Base-by-base conservation (phyloP, 306 rosid species). In the Cucumis hystrix region DNA sequence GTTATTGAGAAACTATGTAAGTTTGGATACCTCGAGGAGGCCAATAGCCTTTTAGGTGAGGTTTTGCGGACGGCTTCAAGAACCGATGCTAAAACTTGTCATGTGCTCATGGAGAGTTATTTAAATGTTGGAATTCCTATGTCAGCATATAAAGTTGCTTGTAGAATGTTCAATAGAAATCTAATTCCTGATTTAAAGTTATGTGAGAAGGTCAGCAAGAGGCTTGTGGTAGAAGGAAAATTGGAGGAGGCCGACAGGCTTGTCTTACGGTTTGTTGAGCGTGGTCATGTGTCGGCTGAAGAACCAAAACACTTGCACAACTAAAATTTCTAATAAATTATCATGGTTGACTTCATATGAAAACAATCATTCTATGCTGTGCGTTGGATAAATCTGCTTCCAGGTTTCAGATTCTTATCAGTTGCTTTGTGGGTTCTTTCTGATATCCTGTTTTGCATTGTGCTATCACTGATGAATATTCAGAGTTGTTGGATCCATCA, bases 1-100 rank as follows among this genome's bases (percentile, higher is more conserved):
- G 93, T 90, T 52, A 88, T 92, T 78, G 97, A 92, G 84, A 95
- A 95, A 84, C 93, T 90, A 63, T 95, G 98, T 80, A 58, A 59
- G 78, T 85, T 92, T 65, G 91, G 97, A 71, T 87, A 88, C 78
- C 87, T 79, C 49, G 89, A 89, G 75, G 92, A 88, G 87, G 98
- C 97, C 74, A 90, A 88, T 75, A 84, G 87, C 85, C 92, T 89
- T 35, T 67, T 92, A 57, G 85, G 89, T 77, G 86, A 87, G 84
- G 92, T 90, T 79, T 88, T 95, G 86, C 87, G 97, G 85, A 92
- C 97, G 62, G 97, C 98, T 79, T 90, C 98, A 56, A 90, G 73
- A 85, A 74, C 65, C 74, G 98, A 95, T 85, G 90, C 90, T 65
- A 83, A 89, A 51, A 88, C 97, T 21, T 92, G 97, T 80, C 96